Evolutionary conservation across 305 asterid genomes (phyloP), one percentile per base, ranked within the genome.

Genomic region (Fraxinus greggii): DNA sequence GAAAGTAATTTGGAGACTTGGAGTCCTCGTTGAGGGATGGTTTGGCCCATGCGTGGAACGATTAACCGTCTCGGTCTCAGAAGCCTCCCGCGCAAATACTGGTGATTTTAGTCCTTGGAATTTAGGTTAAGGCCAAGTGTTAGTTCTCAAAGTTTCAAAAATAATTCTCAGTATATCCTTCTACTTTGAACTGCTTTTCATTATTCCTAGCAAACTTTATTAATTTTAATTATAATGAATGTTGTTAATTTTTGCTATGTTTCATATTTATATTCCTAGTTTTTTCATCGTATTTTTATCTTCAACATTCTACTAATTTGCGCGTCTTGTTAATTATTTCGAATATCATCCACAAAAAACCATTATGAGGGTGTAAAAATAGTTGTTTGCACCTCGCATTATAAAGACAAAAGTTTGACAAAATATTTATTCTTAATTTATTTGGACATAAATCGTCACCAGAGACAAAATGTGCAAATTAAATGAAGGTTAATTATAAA

Each of bases 31-130:
- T 40, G 51, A 40, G 51, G 12, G 51, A 40, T 1, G 51, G 51
- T 40, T 40, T 40, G 51, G 51, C 51, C 51, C 17, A 40, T 40
- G 54, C n/a, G 54, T 42, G 54, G 65, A 19, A 59, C 12, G 12
- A 7, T 36, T n/a, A 23, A 73, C 31, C 42, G 54, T 73, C 77
- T 72, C 40, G 77, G 26, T 72, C 77, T 54, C 42, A 72, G 65
- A 24, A 69, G 24, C 54, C 82, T 80, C 88, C 86, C 84, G 86
- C 83, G 86, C 84, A 69, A 63, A 56, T 10, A 80, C 75, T 80
- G 84, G 78, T 51, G 45, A 76, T 59, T 59, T 59, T 8, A 59
- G 29, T 21, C 69, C 69, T 59, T 59, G 15, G 69, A 59, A 13
- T 13, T 17, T 56, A 5, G 67, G 67, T 6, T 7, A 17, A 56